Evolutionary conservation across 257 asterid species (phyloP), one percentile per base, ranked within the genome.

Genomic region (Euphrasia confusa): DNA sequence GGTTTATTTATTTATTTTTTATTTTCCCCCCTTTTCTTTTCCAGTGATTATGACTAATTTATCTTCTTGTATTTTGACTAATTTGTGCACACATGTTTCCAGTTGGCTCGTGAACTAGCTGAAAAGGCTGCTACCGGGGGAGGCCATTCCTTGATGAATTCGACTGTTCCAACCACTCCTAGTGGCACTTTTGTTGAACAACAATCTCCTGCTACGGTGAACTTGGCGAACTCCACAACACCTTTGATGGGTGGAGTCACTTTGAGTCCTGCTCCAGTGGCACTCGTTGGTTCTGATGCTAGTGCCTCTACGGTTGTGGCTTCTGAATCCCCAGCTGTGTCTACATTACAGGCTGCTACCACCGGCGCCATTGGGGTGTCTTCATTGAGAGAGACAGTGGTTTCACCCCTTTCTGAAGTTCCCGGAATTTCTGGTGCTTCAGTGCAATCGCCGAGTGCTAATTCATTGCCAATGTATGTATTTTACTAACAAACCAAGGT

Each of bases 91-190:
- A 56, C 48, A 50, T 77, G 74, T 61, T 73, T 75, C 57, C 81
- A 93, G 99, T 77, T 85, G 82, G 96, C 96, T 60, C 96, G 99
- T 67, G 99, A 89, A 71, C 80, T 27, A 72, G 96, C 99, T 64
- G 96, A 86, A 75, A 89, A 73, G 55, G 83, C 71, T 45, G 81
- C 84, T 65, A 67, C 81, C 30, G 85, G 64, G 73, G 90, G 79
- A 76, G 74, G 77, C 59, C 83, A 59, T 24, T 27, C 81, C 1
- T 84, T 79, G 66, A 66, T 62, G 58, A 76, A 75, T 67, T 53
- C 68, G 18, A 73, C 64, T 68, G 68, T 68, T 58, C 73, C 82
- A 15, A 63, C 83, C 53, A 24, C 83, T 56, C 68, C 79, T 54
- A 58, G 79, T 14, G 79, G 72, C 49, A 49, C 73, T 64, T 72